Evolutionary conservation across 495 filamentous ascomycete species (phyloP).

Genomic region (Xylaria venustula): DNA sequence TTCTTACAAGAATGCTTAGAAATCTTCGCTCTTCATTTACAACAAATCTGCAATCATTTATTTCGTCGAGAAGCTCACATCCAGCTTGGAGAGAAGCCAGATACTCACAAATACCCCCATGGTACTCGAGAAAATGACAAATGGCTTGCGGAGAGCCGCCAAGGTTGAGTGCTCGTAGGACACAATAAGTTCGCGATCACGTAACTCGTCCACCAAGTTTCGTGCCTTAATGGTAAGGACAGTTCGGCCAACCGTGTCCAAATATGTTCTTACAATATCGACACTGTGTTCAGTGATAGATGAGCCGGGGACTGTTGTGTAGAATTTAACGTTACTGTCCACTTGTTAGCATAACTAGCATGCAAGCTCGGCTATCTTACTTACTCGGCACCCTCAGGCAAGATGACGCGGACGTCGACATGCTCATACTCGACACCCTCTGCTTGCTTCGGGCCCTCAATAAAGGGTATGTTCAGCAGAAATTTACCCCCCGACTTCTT

Average conservation of each 20-base stretch:
- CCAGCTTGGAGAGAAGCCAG: constrained; percentile 75
- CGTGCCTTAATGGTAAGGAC: constrained; percentile 75
- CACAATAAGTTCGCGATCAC: constrained; percentile 77
- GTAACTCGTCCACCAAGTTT: constrained; percentile 83
- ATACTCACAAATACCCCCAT: constrained; percentile 70
- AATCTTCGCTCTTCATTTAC: not conserved
- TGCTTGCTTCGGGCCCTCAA: constrained; percentile 81
- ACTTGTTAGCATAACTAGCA: constrained; percentile 24
- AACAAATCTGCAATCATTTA: constrained; percentile 9
- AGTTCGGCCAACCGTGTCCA: constrained; percentile 90
- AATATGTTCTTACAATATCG: constrained; percentile 66
- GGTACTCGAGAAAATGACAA: constrained; percentile 75
- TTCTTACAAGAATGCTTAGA: constrained; percentile 8
- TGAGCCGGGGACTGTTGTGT: constrained; percentile 58
- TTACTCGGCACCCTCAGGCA: constrained; percentile 90
- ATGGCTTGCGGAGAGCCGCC: constrained; percentile 80
- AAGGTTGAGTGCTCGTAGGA: constrained; percentile 81
- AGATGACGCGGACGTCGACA: constrained; percentile 73
- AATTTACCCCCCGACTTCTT: constrained; percentile 62
- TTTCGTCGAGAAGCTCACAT: constrained; percentile 51
- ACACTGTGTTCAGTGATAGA: constrained; percentile 57
- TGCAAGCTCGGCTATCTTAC: constrained; percentile 29
- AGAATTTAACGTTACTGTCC: constrained; percentile 64
- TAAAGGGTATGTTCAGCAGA: constrained; percentile 91
- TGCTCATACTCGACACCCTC: constrained; percentile 87